These are phyloP conservation scores for Exophiala dermatitidis DNA, from an alignment of 2,329 filamentous ascomycete species.

Conservation along the genomic window DNA sequence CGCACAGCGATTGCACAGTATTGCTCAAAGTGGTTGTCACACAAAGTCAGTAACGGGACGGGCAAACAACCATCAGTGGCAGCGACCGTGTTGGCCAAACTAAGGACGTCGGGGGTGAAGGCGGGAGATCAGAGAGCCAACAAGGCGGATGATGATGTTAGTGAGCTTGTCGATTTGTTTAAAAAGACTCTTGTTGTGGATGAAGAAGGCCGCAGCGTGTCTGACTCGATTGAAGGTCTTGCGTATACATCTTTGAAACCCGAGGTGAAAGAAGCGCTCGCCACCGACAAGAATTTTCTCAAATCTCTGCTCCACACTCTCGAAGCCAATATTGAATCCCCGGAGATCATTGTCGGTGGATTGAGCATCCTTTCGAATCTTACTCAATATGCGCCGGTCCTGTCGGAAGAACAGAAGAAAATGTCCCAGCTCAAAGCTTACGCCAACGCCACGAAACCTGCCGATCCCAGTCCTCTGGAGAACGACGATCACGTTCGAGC, in stretches of 20 bases:
- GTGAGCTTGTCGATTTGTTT: constrained; percentile 50
- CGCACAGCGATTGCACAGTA: constrained; percentile 77
- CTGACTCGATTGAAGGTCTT: constrained; percentile 78
- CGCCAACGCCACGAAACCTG: constrained; percentile 70
- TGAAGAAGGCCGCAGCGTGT: constrained; percentile 48
- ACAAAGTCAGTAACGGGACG: constrained; percentile 67
- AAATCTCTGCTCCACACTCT: constrained; percentile 54
- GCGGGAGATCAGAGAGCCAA: constrained; percentile 31
- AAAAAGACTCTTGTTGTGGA: constrained; percentile 39
- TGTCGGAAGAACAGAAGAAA: constrained; percentile 86
- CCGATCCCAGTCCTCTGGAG: constrained; percentile 59
- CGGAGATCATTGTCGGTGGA: constrained; percentile 72
- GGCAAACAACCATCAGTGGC: constrained; percentile 49
- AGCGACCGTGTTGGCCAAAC: constrained; percentile 68
- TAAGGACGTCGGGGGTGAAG: constrained; percentile 33
- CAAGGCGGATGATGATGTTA: constrained; percentile 39
- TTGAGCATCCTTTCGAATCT: constrained; percentile 81
- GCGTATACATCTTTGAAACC: constrained; percentile 86
- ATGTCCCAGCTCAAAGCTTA: constrained; percentile 91
- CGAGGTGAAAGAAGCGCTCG: constrained; percentile 73
- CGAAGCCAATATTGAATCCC: constrained; percentile 49
- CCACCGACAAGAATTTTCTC: constrained; percentile 61
- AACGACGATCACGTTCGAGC: constrained; percentile 67
- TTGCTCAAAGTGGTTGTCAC: constrained; percentile 79
- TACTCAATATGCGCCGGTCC: constrained; percentile 66